Evolutionary conservation across 148 eudicot genomes (phyloP).

Genomic region (Selenicereus undatus): DNA sequence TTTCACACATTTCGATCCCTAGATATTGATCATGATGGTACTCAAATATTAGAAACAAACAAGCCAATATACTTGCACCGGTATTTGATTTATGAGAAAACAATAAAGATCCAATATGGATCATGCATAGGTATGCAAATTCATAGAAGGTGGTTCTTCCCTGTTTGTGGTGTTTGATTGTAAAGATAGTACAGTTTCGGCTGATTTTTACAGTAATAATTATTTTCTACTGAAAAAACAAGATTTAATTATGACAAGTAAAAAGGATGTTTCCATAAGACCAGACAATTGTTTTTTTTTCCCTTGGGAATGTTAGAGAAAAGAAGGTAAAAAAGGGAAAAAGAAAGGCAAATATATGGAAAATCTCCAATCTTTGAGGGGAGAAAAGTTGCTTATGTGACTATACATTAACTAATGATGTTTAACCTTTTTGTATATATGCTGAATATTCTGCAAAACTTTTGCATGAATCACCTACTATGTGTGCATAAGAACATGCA

Average conservation of each 20-base stretch:
- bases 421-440: background rate
- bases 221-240: too few species aligned
- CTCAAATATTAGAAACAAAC: background rate
- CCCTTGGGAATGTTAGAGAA: background rate
- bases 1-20: conserved; percentile 82
- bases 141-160: too few species aligned
- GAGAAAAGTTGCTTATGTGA: conserved; percentile 10
- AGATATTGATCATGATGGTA: conserved; percentile 8
- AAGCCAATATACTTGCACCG: background rate
- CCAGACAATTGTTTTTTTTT: too few species aligned
- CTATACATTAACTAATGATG: background rate
- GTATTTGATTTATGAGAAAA: too few species aligned
- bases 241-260: background rate
- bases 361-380: conserved; percentile 18
- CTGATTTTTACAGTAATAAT: too few species aligned
- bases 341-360: too few species aligned
- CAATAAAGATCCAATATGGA: too few species aligned
- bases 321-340: too few species aligned
- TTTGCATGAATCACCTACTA: conserved; percentile 27
- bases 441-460: conserved; percentile 24
- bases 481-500: background rate
- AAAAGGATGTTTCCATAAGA: background rate
- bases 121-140: too few species aligned
- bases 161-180: too few species aligned
- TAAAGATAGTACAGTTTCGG: too few species aligned